Base-by-base conservation (phyloP, 1,284 basidiomycete genomes). In the Pseudozyma hubeiensis region DNA sequence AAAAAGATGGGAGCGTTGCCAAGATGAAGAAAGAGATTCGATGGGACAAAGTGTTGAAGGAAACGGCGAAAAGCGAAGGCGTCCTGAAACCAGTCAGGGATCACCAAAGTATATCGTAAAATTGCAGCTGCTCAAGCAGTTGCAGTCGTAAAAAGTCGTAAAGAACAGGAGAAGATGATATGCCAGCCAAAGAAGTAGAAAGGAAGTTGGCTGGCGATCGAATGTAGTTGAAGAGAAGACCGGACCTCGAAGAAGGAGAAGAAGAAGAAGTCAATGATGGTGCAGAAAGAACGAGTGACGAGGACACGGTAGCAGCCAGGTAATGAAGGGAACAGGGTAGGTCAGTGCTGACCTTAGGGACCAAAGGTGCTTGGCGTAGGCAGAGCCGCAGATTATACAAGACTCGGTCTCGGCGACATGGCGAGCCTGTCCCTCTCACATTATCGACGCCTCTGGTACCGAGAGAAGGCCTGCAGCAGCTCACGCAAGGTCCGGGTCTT, bases 11-110 rank as follows among this genome's bases (percentile, higher is more conserved):
- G 5, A 37, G 35, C 35, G 2, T 10, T 37, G 35, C 14, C 8
- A 37, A 37, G 35, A 10, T 14, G 19, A 16, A 17, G 16, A 19
- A 53, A 16, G 7, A 24, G 35, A 33, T 43, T 29, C 19, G 19
- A 13, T 16, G 39, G 7, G n/a, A 5, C 1, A 10, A 44, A 13
- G 7, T 44, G 43, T 7, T 7, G 43, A 44, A 24, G 9, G n/a
- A 24, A 24, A 24, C 1, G 13, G 29, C 9, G 46, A 34, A 54
- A 58, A 41, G 30, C 14, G 16, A 48, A n/a, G 53, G 37, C 44
- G 53, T 39, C 39, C 53, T 55, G 56, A 68, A 62, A 29, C 58
- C 60, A 57, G 58, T 68, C 53, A 53, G 49, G 44, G 37, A 7
- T 40, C 43, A 49, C 51, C 30, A 30, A 29, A 34, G 9, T 33